These are phyloP conservation scores for Balansia obtecta DNA, from an alignment of 2,329 filamentous ascomycete genomes.

Conservation along the genomic window DNA sequence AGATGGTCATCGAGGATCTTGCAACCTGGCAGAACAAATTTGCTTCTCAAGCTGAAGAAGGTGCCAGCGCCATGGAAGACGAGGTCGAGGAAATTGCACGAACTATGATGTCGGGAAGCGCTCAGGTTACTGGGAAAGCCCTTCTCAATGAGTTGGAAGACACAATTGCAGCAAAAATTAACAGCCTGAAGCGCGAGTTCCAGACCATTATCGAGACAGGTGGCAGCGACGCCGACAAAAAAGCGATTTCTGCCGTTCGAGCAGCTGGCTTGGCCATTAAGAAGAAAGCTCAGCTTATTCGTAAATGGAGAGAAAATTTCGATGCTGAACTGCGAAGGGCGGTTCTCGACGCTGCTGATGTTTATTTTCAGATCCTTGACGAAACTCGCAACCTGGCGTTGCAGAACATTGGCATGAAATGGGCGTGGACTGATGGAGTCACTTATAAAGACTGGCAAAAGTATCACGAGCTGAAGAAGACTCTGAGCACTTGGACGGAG, in stretches of 20 bases:
- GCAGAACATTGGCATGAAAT: conserved; percentile 84
- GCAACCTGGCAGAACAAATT: conserved; percentile 83
- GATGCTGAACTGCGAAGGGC: conserved; percentile 56
- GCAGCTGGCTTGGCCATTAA: conserved; percentile 61
- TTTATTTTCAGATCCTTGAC: conserved; percentile 72
- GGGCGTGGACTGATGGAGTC: conserved; percentile 91
- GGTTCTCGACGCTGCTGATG: conserved; percentile 61
- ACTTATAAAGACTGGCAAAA: conserved; percentile 97
- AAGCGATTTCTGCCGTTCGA: conserved; percentile 41
- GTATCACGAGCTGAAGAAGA: conserved; percentile 76
- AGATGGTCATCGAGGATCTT: conserved; percentile 66
- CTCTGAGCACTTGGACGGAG: conserved; percentile 72
- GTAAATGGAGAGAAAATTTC: conserved; percentile 63
- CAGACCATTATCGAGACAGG: conserved; percentile 43
- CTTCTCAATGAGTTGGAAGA: conserved; percentile 58
- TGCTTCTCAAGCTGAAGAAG: conserved; percentile 71
- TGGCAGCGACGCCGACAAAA: conserved; percentile 28
- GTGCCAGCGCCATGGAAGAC: conserved; percentile 58
- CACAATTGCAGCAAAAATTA: conserved; percentile 50
- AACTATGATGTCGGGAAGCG: conserved; percentile 48
- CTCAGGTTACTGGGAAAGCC: conserved; percentile 51
- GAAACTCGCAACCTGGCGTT: conserved; percentile 73
- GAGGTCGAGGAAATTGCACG: conserved; percentile 46
- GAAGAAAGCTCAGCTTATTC: conserved; percentile 62
- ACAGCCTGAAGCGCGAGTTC: conserved; percentile 55